These are phyloP conservation scores for Neurospora sp. DNA, from an alignment of 495 filamentous ascomycete genomes.

Conservation along the genomic window DNA sequence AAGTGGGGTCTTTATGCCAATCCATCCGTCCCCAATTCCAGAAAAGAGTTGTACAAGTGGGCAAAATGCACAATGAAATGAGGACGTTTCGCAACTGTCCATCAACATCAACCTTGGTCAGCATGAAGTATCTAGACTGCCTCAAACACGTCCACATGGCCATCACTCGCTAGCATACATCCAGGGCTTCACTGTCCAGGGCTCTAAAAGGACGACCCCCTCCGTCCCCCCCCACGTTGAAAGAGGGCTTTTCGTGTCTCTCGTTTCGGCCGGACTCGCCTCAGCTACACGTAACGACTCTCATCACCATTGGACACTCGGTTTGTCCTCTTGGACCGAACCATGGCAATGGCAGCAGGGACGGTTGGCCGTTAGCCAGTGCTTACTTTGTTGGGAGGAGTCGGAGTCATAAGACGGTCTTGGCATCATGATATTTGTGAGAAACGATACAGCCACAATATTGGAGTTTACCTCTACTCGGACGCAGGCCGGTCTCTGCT, in stretches of 20 bases:
- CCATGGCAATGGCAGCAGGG: background rate
- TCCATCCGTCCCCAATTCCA: background rate
- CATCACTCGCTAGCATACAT: too few relatives aligned
- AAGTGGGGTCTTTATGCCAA: slow-evolving; percentile 11
- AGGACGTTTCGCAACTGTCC: background rate
- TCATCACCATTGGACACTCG: too few relatives aligned
- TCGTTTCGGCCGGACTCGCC: slow-evolving; percentile 18
- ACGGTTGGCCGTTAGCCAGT: background rate
- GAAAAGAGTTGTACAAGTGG: background rate
- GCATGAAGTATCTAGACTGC: background rate
- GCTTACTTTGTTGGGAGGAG: background rate
- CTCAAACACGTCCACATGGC: background rate
- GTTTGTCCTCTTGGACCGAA: too few relatives aligned
- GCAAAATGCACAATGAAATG: background rate
- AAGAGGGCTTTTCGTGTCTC: background rate
- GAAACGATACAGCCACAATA: background rate
- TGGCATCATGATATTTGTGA: background rate
- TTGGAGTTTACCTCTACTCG: background rate
- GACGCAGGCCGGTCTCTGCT: background rate
- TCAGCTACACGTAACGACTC: background rate
- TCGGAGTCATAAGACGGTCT: background rate
- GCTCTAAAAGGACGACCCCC: background rate
- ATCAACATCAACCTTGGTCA: background rate
- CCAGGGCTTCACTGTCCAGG: background rate
- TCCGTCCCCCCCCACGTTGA: background rate